Evolutionary conservation across 139 green algal genomes (phyloP).

Genomic region (Micractinium conductrix): DNA sequence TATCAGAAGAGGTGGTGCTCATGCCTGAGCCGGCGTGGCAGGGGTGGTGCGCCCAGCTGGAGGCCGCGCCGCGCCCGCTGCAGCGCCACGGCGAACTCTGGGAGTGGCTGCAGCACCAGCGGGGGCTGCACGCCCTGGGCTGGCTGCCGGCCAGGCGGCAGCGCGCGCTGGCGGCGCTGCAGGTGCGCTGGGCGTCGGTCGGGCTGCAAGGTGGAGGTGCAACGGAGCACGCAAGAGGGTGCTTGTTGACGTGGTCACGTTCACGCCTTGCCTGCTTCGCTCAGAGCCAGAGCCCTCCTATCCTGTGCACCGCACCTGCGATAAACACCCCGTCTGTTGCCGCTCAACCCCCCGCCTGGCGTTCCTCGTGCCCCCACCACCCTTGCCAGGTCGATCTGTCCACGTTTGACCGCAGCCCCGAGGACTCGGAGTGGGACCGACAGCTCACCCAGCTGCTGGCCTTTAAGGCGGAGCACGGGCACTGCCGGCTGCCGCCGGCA

Average conservation of each 20-base stretch:
- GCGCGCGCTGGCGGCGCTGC: neutral
- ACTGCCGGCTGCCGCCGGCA: neutral
- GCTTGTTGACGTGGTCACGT: too few relatives aligned
- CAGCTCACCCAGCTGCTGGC: conserved; percentile 49
- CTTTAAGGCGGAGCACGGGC: conserved; percentile 34
- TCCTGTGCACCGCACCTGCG: too few relatives aligned
- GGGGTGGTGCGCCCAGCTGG: neutral
- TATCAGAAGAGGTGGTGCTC: conserved; percentile 40
- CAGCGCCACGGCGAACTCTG: conserved; percentile 13
- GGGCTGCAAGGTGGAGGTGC: too few relatives aligned
- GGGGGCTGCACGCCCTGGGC: conserved; percentile 49
- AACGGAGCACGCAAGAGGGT: too few relatives aligned
- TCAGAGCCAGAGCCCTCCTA: too few relatives aligned
- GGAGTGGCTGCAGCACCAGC: conserved; percentile 57
- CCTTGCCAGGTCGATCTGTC: neutral
- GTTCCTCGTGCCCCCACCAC: neutral
- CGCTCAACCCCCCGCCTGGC: too few relatives aligned
- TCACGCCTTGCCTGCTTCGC: too few relatives aligned
- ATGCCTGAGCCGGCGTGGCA: conserved; percentile 37
- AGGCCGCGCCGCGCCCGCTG: neutral
- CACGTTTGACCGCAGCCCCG: conserved; percentile 4
- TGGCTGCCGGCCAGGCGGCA: conserved; percentile 32
- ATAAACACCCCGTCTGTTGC: too few relatives aligned
- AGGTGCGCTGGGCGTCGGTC: too few relatives aligned
- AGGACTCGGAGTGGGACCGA: conserved; percentile 39